These are phyloP conservation scores for Pseudogymnoascus sp. DNA, from an alignment of 2,329 filamentous ascomycete genomes.

Conservation along the genomic window DNA sequence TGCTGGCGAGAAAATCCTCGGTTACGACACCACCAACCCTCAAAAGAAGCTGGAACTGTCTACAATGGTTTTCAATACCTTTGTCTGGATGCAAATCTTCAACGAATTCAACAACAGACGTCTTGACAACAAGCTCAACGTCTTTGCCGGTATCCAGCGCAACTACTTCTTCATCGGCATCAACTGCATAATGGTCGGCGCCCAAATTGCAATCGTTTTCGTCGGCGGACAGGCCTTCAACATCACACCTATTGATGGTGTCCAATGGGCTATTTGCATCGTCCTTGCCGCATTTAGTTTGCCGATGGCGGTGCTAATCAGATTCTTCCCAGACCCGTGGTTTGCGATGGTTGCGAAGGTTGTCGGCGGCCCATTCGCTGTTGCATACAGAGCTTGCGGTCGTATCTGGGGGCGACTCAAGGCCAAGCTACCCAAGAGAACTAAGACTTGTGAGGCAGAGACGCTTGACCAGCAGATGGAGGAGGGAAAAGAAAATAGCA, in stretches of 20 bases:
- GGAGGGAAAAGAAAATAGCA: neutral
- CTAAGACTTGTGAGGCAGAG: neutral
- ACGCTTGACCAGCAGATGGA: neutral
- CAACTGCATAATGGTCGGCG: conserved; percentile 72
- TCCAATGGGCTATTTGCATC: conserved; percentile 77
- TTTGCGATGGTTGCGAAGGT: neutral
- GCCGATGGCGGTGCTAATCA: conserved; percentile 10
- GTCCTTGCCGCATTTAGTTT: conserved; percentile 30
- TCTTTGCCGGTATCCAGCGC: conserved; percentile 73
- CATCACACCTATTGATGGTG: conserved; percentile 44
- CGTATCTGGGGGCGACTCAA: neutral
- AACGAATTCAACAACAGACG: conserved; percentile 68
- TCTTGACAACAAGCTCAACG: conserved; percentile 84
- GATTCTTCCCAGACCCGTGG: conserved; percentile 9
- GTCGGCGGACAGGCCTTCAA: conserved; percentile 71
- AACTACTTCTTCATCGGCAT: conserved; percentile 85
- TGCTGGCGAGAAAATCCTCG: conserved; percentile 46
- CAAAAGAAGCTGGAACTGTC: conserved; percentile 38
- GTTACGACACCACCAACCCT: conserved; percentile 35
- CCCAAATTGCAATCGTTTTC: conserved; percentile 79
- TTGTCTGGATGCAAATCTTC: conserved; percentile 67
- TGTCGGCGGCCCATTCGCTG: neutral
- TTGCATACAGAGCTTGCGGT: neutral
- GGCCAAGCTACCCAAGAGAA: neutral
- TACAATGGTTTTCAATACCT: conserved; percentile 61